Evolutionary conservation across 192 early-diverging fungal genomes (phyloP).

Genomic region (Obelidium mucronatum): DNA sequence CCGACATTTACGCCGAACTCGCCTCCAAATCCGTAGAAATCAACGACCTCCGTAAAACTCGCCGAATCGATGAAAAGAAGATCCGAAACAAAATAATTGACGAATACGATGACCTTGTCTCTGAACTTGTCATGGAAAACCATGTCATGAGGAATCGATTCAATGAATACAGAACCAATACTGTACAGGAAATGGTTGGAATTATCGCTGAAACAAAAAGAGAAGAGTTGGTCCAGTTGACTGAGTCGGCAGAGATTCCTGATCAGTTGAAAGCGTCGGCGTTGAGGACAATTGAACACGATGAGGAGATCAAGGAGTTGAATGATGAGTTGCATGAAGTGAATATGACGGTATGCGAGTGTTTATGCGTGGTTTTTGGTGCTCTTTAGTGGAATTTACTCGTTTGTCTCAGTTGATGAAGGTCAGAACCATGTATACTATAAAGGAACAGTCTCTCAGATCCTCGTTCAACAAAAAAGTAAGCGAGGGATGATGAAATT

Average conservation of each 20-base stretch:
- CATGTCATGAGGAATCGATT: conserved; percentile 57
- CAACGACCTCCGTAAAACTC: conserved; percentile 51
- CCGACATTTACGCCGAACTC: conserved; percentile 49
- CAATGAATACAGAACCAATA: conserved; percentile 58
- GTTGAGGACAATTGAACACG: conserved; percentile 49
- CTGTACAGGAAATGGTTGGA: conserved; percentile 57
- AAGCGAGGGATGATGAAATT: too few species aligned
- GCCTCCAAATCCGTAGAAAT: conserved; percentile 56
- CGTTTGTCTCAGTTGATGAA: conserved; percentile 48
- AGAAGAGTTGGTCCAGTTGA: conserved; percentile 54
- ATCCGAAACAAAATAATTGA: conserved; percentile 56
- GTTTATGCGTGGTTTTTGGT: neutral
- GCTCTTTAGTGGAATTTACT: conserved; percentile 4
- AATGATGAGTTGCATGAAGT: conserved; percentile 56
- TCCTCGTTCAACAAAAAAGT: conserved; percentile 58
- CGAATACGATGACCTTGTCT: conserved; percentile 63
- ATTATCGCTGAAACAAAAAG: conserved; percentile 63
- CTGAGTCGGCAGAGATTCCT: conserved; percentile 52
- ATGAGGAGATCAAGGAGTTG: conserved; percentile 43
- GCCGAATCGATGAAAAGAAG: conserved; percentile 55
- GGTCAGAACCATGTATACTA: conserved; percentile 58
- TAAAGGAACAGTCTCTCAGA: conserved; percentile 59
- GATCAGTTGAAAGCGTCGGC: conserved; percentile 43
- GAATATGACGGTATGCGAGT: conserved; percentile 61
- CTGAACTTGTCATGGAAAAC: conserved; percentile 62